These are phyloP conservation scores for Wickerhamomyces sydowiorum DNA, from an alignment of 805 yeast genomes.

Conservation along the genomic window DNA sequence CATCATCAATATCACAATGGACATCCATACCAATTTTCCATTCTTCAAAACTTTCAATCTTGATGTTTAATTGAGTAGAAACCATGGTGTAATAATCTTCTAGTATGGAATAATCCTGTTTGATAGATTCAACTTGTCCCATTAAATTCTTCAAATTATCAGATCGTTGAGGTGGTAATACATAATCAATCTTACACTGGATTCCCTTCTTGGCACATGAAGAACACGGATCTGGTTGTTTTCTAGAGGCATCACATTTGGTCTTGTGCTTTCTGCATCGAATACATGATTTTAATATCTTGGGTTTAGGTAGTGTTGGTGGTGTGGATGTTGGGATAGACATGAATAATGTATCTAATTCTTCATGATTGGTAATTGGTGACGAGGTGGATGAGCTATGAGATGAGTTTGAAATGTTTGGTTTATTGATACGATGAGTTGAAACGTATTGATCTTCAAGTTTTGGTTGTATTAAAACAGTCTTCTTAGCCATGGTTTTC, in stretches of 20 bases:
- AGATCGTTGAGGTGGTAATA: conserved; percentile 41
- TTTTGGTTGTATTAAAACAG: not conserved
- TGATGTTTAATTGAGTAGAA: conserved; percentile 7
- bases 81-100: conserved; percentile 9
- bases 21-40: conserved; percentile 12
- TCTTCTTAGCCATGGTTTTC: not conserved
- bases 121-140: conserved; percentile 12
- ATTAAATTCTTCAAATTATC: conserved; percentile 21
- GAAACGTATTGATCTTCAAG: not conserved
- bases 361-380: not conserved
- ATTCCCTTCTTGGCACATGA: conserved; percentile 47
- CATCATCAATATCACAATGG: not conserved
- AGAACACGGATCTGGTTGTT: conserved; percentile 52
- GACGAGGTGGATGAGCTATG: not conserved
- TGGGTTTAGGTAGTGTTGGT: conserved; percentile 25
- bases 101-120: conserved; percentile 6
- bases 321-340: not conserved
- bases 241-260: conserved; percentile 50
- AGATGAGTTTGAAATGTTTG: not conserved
- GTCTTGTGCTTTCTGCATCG: conserved; percentile 64
- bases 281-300: conserved; percentile 50
- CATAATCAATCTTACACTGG: conserved; percentile 49
- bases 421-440: not conserved
- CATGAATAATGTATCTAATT: not conserved
- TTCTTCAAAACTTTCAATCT: conserved; percentile 11